Percentiles rank a stretch among this genome's conserved stretches.
Evolutionary conservation across 2,329 filamentous ascomycete species (phyloP).

Genomic region (Colletotrichum musae): DNA sequence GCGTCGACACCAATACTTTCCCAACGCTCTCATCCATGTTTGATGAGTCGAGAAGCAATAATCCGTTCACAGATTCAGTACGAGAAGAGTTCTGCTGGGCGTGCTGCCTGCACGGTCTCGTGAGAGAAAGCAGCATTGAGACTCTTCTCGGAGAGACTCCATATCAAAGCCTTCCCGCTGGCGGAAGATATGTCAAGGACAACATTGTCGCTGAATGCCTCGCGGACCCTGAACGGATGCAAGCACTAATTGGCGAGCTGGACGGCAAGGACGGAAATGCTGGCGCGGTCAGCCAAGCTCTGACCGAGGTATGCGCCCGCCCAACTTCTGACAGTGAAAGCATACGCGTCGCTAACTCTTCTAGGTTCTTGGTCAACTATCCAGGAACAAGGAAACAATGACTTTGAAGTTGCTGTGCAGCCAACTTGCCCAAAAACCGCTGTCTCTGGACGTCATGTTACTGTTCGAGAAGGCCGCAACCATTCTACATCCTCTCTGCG

Average conservation of each 20-base stretch:
- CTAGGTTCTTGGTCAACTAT: constrained; percentile 78
- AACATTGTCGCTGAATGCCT: constrained; percentile 84
- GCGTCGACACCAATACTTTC: constrained; percentile 86
- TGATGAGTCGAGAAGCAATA: constrained; percentile 70
- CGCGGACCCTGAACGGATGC: constrained; percentile 80
- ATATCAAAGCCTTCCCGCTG: constrained; percentile 81
- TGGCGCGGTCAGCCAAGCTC: constrained; percentile 84
- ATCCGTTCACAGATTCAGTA: constrained; percentile 71
- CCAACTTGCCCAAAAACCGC: constrained; percentile 79
- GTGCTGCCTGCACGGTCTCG: constrained; percentile 89
- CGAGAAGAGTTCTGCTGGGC: constrained; percentile 87
- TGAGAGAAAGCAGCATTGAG: constrained; percentile 83
- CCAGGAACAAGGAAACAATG: constrained; percentile 82
- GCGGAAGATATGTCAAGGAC: constrained; percentile 83
- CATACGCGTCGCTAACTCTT: constrained; percentile 8
- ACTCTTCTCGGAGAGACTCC: constrained; percentile 87
- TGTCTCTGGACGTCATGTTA: constrained; percentile 80
- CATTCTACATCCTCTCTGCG: constrained; percentile 82
- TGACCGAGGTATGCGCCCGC: constrained; percentile 72
- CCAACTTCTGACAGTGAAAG: neutral
- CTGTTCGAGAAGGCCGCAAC: constrained; percentile 79
- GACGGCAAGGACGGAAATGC: constrained; percentile 94
- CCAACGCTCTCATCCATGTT: constrained; percentile 73
- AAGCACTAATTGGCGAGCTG: constrained; percentile 83
- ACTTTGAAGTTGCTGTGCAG: constrained; percentile 82